Evolutionary conservation across 2,329 filamentous ascomycete genomes (phyloP).

Genomic region (Fusarium proliferatum): DNA sequence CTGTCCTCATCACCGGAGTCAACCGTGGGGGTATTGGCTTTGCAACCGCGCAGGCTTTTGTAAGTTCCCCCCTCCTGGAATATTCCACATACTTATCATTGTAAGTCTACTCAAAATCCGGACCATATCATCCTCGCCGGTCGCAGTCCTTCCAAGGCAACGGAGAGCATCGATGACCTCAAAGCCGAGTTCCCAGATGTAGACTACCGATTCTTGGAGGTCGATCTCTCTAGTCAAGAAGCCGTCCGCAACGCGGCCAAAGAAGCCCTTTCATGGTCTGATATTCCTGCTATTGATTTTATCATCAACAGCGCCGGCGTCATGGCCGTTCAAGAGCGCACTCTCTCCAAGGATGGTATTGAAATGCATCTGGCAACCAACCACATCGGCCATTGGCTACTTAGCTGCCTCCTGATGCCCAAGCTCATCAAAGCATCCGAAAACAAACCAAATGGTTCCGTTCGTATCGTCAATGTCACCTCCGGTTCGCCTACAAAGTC

Average conservation of each 20-base stretch:
- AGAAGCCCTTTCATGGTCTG: background rate
- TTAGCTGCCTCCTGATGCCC: background rate
- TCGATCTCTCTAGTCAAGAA: background rate
- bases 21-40: constrained; percentile 4
- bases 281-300: background rate
- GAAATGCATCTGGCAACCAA: constrained; percentile 17
- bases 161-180: background rate
- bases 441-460: background rate
- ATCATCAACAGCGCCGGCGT: constrained; percentile 6
- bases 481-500: background rate
- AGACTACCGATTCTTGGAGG: background rate
- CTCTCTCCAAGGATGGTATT: background rate
- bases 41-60: constrained; percentile 1
- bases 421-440: constrained; percentile 5
- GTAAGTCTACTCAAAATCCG: background rate
- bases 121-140: background rate
- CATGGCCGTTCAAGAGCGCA: background rate
- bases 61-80: background rate
- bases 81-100: accelerated
- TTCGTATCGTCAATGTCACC: constrained; percentile 1
- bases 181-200: background rate
- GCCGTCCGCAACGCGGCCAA: background rate
- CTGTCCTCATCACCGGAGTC: background rate
- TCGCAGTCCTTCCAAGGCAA: background rate
- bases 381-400: constrained; percentile 11